Conservation (phyloP, 441 rosid species). For the Biscutella laevigata region DNA sequence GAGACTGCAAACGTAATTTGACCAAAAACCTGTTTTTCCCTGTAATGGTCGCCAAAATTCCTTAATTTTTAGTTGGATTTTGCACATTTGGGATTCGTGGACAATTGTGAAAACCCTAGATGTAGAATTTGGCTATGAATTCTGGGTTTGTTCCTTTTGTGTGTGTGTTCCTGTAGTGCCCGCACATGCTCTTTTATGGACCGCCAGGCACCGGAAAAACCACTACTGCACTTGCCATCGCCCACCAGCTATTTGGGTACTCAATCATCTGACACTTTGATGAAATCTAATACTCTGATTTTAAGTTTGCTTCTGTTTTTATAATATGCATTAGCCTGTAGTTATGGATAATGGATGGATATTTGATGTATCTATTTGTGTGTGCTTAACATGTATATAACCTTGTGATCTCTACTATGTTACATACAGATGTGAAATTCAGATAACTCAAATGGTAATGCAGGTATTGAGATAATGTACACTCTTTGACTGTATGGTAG, state of each 20-base stretch:
- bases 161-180: slow-evolving; percentile 39
- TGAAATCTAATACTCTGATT: background rate
- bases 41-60: slow-evolving; percentile 5
- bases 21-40: background rate
- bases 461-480: background rate
- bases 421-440: background rate
- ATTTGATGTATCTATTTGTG: background rate
- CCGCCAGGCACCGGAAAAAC: slow-evolving; percentile 96
- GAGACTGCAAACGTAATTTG: slow-evolving; percentile 53
- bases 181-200: slow-evolving; percentile 94
- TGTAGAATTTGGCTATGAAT: slow-evolving; percentile 1
- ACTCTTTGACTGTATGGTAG: background rate
- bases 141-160: background rate
- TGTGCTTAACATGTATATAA: background rate
- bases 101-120: slow-evolving; percentile 30
- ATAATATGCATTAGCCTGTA: background rate
- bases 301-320: background rate
- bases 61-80: slow-evolving; percentile 19
- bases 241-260: slow-evolving; percentile 85
- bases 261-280: background rate
- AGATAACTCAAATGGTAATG: background rate
- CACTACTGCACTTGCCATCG: slow-evolving; percentile 88
- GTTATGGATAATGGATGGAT: too few species aligned
- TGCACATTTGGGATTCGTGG: background rate
- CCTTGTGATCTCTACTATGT: background rate